Evolutionary conservation across 768 basidiomycete genomes (phyloP), one percentile per base, ranked within the genome.

Genomic region (Lactarius psammicola): DNA sequence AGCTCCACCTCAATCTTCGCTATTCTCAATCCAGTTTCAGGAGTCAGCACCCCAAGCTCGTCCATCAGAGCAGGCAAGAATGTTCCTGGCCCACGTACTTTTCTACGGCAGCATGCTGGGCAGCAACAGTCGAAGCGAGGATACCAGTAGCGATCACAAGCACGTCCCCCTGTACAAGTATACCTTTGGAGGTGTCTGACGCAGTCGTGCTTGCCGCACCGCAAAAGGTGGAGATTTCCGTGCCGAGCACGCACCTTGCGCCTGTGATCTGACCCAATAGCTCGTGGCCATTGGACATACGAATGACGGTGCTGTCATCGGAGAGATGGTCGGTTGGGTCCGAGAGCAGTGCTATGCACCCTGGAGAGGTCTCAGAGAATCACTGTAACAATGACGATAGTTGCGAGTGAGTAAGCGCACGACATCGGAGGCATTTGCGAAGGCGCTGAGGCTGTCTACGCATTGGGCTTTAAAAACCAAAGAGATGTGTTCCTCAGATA

Each of bases 401-500:
- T 84, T 85, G 63, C 78, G 79, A 0, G 95, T 91, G 11, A 97
- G 78, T 10, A 79, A 74, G 70, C 79, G 82, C 46, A 95, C 90
- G 66, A 95, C 87, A 6, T 72, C 64, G 0, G 81, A 82, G 0
- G 95, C 92, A 75, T 96, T 83, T 59, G 82, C 79, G 76, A 96
- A 95, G 9, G 88, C 91, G 0, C 94, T 93, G 18, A 87, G 79
- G 66, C 90, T 92, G 74, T 98, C 95, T 1, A 98, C 95, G 0
- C 95, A 95, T 73, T 85, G 69, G 86, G 18, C 87, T 84, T 65
- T 81, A 74, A 3, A 28, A 38, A 31, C 6, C 26, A 20, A 11
- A 11, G 54, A 38, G 23, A 33, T 28, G 15, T 53, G 42, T 7
- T n/a, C n/a, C 42, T 58, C 28, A 46, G 51, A 34, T 18, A 17